Evolutionary conservation across 192 early-diverging fungal species (phyloP).

Genomic region (Rhizoclosmatium sp.): DNA sequence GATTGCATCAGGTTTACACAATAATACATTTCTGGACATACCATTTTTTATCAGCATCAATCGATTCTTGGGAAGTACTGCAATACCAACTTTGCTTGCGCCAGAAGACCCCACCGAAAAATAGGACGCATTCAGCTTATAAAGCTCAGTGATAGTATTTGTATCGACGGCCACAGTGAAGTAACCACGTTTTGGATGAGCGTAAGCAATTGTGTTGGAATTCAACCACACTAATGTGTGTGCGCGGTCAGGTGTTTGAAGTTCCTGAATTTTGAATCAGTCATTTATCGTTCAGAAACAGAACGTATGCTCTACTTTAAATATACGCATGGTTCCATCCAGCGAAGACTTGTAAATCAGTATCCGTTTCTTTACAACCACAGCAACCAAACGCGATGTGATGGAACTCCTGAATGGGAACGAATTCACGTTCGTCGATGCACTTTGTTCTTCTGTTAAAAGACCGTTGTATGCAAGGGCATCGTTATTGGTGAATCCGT

Average conservation of each 20-base stretch:
- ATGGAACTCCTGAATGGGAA: slow-evolving; percentile 3
- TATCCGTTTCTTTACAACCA: slow-evolving; percentile 38
- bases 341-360: slow-evolving; percentile 58
- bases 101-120: slow-evolving; percentile 21
- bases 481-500: slow-evolving; percentile 1
- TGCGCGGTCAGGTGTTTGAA: slow-evolving; percentile 73
- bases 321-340: slow-evolving; percentile 67
- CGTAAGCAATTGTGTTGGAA: slow-evolving; percentile 62
- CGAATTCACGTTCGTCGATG: neutral
- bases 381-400: slow-evolving; percentile 26
- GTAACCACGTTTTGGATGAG: slow-evolving; percentile 57
- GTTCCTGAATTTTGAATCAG: slow-evolving; percentile 58
- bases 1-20: neutral
- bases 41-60: slow-evolving; percentile 45
- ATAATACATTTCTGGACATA: slow-evolving; percentile 23
- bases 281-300: neutral
- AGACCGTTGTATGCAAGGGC: neutral
- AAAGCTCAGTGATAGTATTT: slow-evolving; percentile 62
- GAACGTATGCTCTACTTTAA: slow-evolving; percentile 57
- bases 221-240: slow-evolving; percentile 81
- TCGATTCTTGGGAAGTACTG: slow-evolving; percentile 28
- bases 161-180: slow-evolving; percentile 66
- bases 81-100: slow-evolving; percentile 21
- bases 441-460: neutral
- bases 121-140: slow-evolving; percentile 44